These are phyloP conservation scores for Gonapodya prolifera DNA, from an alignment of 192 early-diverging fungal genomes.

Conservation along the genomic window DNA sequence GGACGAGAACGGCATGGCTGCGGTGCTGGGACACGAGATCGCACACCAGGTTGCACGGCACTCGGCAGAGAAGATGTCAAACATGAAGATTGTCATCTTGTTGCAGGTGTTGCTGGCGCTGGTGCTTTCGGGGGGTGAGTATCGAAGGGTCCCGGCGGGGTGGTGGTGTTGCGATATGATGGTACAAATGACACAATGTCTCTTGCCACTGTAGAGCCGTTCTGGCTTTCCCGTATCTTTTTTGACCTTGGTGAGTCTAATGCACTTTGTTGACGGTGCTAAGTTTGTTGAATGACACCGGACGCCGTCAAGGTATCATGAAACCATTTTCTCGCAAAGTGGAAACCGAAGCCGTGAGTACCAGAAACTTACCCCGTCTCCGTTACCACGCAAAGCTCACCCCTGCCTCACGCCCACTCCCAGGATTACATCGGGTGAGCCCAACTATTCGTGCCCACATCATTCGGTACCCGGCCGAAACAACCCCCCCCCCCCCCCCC, in stretches of 20 bases:
- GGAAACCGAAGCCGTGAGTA: slow-evolving; percentile 92
- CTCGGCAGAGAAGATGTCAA: neutral
- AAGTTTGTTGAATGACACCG: neutral
- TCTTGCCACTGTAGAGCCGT: too few relatives aligned
- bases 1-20: slow-evolving; percentile 80
- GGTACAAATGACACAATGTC: too few relatives aligned
- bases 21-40: slow-evolving; percentile 82
- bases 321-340: slow-evolving; percentile 77
- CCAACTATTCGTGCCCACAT: neutral
- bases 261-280: neutral
- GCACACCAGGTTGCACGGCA: neutral
- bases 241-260: too few relatives aligned
- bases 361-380: too few relatives aligned
- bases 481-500: neutral
- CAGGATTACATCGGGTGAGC: slow-evolving; percentile 63
- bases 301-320: neutral
- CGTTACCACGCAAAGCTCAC: too few relatives aligned
- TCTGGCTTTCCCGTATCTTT: too few relatives aligned
- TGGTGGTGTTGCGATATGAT: too few relatives aligned
- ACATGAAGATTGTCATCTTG: neutral
- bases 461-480: too few relatives aligned
- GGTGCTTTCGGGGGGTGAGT: too few relatives aligned
- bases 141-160: too few relatives aligned
- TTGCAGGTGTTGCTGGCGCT: too few relatives aligned
- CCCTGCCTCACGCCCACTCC: too few relatives aligned